Conservation (phyloP, 495 filamentous ascomycete species). For the Rusavskia elegans region DNA sequence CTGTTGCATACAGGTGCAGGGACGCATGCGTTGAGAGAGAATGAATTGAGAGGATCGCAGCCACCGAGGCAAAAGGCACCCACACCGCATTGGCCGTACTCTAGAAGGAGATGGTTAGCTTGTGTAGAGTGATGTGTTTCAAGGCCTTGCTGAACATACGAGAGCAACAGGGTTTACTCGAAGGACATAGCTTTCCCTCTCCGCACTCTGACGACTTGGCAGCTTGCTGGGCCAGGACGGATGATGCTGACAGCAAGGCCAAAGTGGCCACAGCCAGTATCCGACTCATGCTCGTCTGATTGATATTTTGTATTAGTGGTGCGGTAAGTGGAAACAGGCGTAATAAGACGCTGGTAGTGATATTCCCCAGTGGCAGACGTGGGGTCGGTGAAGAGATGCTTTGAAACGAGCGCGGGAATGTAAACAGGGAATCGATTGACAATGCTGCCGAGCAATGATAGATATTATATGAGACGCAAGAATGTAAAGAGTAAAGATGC, state of each 20-base stretch:
- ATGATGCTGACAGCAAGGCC: constrained; percentile 21
- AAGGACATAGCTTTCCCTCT: constrained; percentile 51
- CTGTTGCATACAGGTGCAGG: constrained; percentile 67
- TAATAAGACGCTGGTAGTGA: no score
- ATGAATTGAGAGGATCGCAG: constrained; percentile 75
- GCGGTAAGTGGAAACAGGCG: neutral
- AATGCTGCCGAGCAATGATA: neutral
- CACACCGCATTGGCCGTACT: constrained; percentile 85
- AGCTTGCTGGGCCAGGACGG: constrained; percentile 17
- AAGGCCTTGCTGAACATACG: constrained; percentile 41
- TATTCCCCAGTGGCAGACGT: no score
- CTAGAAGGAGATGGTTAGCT: constrained; percentile 26
- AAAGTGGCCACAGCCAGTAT: constrained; percentile 10
- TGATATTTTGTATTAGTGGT: neutral
- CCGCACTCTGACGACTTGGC: constrained; percentile 30
- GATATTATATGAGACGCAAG: neutral
- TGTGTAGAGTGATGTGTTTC: neutral
- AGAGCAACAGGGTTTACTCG: constrained; percentile 73
- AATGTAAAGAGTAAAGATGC: neutral
- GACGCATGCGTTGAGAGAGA: constrained; percentile 69
- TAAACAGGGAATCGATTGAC: neutral
- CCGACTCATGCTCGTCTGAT: constrained; percentile 1
- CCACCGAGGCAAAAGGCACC: constrained; percentile 94
- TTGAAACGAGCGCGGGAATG: neutral
- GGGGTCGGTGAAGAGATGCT: no score